Percentiles rank a stretch among this genome's conserved stretches.
Evolutionary conservation across 305 asterid species (phyloP).

Genomic region (Fraxinus velutina): DNA sequence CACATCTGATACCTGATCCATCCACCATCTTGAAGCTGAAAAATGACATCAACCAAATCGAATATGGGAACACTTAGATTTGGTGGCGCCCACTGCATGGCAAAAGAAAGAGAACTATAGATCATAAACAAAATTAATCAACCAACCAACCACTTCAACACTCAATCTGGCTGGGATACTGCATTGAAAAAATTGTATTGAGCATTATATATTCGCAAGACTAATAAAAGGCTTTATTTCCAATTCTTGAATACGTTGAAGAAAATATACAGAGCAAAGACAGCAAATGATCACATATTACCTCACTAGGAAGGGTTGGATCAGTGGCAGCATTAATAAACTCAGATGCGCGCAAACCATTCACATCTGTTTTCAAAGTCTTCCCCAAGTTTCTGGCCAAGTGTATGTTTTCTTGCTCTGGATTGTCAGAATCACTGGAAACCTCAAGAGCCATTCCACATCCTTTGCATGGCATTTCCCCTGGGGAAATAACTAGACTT

Average conservation of each 20-base stretch:
- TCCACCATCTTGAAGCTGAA: conserved; percentile 98
- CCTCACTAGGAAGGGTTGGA: conserved; percentile 83
- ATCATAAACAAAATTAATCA: conserved; percentile 21
- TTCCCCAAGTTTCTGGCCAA: conserved; percentile 37
- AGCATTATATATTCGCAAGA: conserved; percentile 2
- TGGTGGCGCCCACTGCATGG: conserved; percentile 91
- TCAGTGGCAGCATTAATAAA: conserved; percentile 43
- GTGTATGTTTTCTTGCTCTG: conserved; percentile 33
- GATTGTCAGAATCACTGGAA: conserved; percentile 50
- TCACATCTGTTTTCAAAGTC: conserved; percentile 37
- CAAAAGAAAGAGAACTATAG: conserved; percentile 27
- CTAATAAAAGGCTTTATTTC: conserved; percentile 2
- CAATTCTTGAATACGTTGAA: conserved; percentile 2
- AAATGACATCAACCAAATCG: conserved; percentile 81
- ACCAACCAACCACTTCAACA: conserved; percentile 4
- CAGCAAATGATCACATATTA: conserved; percentile 20
- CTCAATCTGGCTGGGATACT: conserved; percentile 2
- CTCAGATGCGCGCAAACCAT: conserved; percentile 39
- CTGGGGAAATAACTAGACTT: conserved; percentile 44
- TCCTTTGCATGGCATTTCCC: conserved; percentile 50
- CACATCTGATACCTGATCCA: conserved; percentile 77
- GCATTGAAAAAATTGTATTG: not conserved
- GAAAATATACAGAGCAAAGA: conserved; percentile 1
- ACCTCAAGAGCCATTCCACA: conserved; percentile 39
- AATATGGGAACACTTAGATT: conserved; percentile 74